A percentile compares a stretch with the other conserved stretches of the same genome.
These are phyloP conservation scores for Saccharomycopsis selenospora DNA, from an alignment of 805 yeast species.

Conservation along the genomic window DNA sequence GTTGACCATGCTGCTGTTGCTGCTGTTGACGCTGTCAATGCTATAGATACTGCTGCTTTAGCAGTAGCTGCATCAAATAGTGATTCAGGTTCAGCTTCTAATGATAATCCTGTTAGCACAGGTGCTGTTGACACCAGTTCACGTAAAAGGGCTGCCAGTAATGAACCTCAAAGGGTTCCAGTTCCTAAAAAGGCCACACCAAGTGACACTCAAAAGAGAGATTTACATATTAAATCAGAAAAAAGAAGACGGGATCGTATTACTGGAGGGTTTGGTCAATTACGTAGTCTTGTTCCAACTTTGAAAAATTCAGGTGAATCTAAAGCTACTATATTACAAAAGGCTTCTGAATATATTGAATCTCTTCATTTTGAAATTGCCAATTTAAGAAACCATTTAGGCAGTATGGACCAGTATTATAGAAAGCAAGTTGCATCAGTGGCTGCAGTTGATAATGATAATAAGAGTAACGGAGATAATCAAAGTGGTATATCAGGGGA, in stretches of 20 bases:
- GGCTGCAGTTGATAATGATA: not conserved
- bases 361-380: constrained; percentile 29
- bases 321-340: constrained; percentile 37
- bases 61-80: not conserved
- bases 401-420: constrained; percentile 22
- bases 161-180: not conserved
- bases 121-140: too few species aligned
- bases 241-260: constrained; percentile 40
- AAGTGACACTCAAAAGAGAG: constrained; percentile 22
- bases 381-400: constrained; percentile 22
- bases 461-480: not conserved
- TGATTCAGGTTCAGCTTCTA: too few species aligned
- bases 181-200: not conserved
- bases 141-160: not conserved
- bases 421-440: constrained; percentile 5
- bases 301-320: constrained; percentile 37
- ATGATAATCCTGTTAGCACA: too few species aligned
- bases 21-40: not conserved
- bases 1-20: not conserved
- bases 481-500: not conserved
- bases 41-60: not conserved
- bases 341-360: constrained; percentile 37
- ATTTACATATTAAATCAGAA: constrained; percentile 39
- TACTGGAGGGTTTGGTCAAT: constrained; percentile 38
- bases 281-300: constrained; percentile 34